A percentile compares a stretch with the other conserved stretches of the same genome.
Evolutionary conservation across 1,139 yeast genomes (phyloP).

Genomic region (Protomyces inundatus): DNA sequence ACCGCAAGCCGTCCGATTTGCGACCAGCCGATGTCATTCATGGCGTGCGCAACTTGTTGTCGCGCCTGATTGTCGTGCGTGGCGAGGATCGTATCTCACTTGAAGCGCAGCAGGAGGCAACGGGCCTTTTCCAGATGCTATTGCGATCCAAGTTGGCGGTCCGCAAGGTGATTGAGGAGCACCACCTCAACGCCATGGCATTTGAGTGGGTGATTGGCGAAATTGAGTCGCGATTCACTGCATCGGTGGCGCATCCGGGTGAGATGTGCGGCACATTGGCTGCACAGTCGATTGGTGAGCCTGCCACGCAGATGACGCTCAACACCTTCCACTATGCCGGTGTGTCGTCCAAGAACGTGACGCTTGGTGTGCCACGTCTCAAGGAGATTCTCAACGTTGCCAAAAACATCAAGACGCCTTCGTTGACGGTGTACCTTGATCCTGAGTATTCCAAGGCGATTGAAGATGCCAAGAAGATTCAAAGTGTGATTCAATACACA

Average conservation of each 20-base stretch:
- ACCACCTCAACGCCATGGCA: slow-evolving; percentile 73
- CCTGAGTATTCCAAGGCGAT: slow-evolving; percentile 79
- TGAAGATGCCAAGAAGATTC: slow-evolving; percentile 89
- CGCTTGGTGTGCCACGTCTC: slow-evolving; percentile 98
- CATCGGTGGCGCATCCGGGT: slow-evolving; percentile 94
- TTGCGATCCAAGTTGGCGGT: slow-evolving; percentile 87
- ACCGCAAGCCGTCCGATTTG: slow-evolving; percentile 83
- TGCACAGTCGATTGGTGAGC: slow-evolving; percentile 99
- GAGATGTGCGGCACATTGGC: slow-evolving; percentile 99
- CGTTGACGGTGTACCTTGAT: slow-evolving; percentile 81
- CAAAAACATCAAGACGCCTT: slow-evolving; percentile 97
- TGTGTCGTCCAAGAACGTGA: slow-evolving; percentile 97
- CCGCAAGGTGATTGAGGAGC: slow-evolving; percentile 88
- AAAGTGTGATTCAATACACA: slow-evolving; percentile 95
- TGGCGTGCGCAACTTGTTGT: slow-evolving; percentile 67
- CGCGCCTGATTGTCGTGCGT: slow-evolving; percentile 68
- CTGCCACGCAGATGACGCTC: slow-evolving; percentile 98
- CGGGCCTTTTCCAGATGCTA: slow-evolving; percentile 81
- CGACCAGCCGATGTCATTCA: slow-evolving; percentile 72
- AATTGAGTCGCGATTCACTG: slow-evolving; percentile 86
- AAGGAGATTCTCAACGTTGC: slow-evolving; percentile 99
- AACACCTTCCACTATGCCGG: slow-evolving; percentile 99
- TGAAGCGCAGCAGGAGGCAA: slow-evolving; percentile 92
- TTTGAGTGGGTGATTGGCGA: slow-evolving; percentile 96
- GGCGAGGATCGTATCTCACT: slow-evolving; percentile 67